Evolutionary conservation across 768 basidiomycete species (phyloP), one percentile per base, ranked within the genome.

Genomic region (Lentinula lateritia): DNA sequence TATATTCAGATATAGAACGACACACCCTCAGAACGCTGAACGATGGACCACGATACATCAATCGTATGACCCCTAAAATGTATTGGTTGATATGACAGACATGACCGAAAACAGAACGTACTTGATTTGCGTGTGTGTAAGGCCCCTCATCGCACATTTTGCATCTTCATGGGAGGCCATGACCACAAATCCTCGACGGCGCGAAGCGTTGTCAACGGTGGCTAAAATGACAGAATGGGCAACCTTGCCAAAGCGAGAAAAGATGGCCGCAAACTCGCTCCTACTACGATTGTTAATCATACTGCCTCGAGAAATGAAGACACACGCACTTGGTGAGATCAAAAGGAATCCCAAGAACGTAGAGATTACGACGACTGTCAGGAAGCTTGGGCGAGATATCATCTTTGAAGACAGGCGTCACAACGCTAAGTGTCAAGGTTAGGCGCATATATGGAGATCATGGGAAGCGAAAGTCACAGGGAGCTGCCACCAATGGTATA

Each of bases 31-130:
- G 90, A 93, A 50, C 90, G 89, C 65, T 93, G 90, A 41, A 93
- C 90, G 23, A 93, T 90, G 16, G 90, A 91, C 90, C 90, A 93
- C 6, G 90, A 92, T 56, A 93, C 83, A 69, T 93, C 90, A 50
- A 93, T 83, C 18, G 80, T 78, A 67, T 92, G 87, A 6, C 90
- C 89, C 68, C 88, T 92, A 53, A 12, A 54, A 52, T 39, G 48
- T 50, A 64, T 50, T 62, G 50, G 13, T 28, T 15, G 15, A 12
- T 5, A 39, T 28, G 28, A 6, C 35, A 16, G 8, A 6, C 7
- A 12, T 2, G 8, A 7, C 20, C 32, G 38, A 53, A 12, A 12
- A 16, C 45, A 41, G 54, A 60, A 8, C 65, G 78, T 66, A 90
- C 90, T 87, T 88, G 64, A 90, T 78, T 66, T 87, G 84, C 20